A percentile compares a stretch with the other conserved stretches of the same genome.
These are phyloP conservation scores for Allomyces macrogynus DNA, from an alignment of 192 early-diverging fungal genomes.

Conservation along the genomic window DNA sequence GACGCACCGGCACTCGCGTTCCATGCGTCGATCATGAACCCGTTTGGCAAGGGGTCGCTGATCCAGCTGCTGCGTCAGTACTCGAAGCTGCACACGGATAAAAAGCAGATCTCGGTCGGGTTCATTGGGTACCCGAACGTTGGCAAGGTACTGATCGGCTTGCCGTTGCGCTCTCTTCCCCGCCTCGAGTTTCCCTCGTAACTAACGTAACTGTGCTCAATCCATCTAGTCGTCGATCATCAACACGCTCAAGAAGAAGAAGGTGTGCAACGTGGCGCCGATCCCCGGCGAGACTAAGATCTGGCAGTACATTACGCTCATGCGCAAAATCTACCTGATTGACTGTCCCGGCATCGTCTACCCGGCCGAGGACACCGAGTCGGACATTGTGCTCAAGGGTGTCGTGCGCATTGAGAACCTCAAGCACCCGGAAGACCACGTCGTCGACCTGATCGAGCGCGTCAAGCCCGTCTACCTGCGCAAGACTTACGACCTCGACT, in stretches of 20 bases:
- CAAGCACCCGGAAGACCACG: conserved; percentile 69
- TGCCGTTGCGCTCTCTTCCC: not conserved
- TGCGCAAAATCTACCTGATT: conserved; percentile 93
- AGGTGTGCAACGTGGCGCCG: conserved; percentile 95
- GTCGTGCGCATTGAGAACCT: conserved; percentile 88
- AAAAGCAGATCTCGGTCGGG: conserved; percentile 96
- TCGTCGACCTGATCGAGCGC: conserved; percentile 57
- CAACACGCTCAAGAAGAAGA: conserved; percentile 86
- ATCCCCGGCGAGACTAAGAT: conserved; percentile 94
- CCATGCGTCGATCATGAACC: conserved; percentile 94
- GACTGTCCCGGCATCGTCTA: conserved; percentile 98
- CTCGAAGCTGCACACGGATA: conserved; percentile 77
- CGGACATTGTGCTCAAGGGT: conserved; percentile 92
- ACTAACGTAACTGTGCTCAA: conserved; percentile 2
- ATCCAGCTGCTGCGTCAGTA: conserved; percentile 98
- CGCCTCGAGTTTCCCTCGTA: not conserved
- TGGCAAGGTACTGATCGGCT: conserved; percentile 32
- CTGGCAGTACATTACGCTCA: conserved; percentile 99
- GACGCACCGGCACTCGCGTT: conserved; percentile 93
- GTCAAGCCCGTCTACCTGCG: conserved; percentile 77
- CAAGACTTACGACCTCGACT: conserved; percentile 72
- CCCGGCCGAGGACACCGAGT: conserved; percentile 69
- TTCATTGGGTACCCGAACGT: conserved; percentile 97
- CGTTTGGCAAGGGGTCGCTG: conserved; percentile 95
- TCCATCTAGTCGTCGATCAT: conserved; percentile 60